Evolutionary conservation across 306 rosid species (phyloP).

Genomic region (Trifolium fragiferum): DNA sequence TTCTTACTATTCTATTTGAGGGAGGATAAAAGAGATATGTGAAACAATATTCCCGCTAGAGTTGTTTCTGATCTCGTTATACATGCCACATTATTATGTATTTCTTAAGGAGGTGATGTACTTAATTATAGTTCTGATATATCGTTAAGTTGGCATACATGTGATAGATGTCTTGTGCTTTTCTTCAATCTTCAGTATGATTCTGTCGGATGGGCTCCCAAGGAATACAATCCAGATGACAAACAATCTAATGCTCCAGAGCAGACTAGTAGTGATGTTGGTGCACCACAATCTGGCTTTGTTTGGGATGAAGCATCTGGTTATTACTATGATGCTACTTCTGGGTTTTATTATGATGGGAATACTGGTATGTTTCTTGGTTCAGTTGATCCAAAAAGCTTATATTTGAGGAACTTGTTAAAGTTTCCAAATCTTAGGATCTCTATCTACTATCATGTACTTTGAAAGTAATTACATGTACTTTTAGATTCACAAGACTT

Average conservation of each 20-base stretch:
- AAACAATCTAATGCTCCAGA: slow-evolving; percentile 67
- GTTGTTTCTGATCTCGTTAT: slow-evolving; percentile 34
- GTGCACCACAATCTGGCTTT: slow-evolving; percentile 93
- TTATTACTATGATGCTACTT: slow-evolving; percentile 95
- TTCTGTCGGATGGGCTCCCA: slow-evolving; percentile 98
- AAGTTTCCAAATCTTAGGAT: slow-evolving; percentile 8
- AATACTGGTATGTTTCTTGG: slow-evolving; percentile 70
- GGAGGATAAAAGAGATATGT: not conserved
- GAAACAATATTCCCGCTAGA: not conserved
- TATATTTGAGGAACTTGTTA: not conserved
- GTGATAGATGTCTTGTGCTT: slow-evolving; percentile 6
- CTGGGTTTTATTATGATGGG: slow-evolving; percentile 98
- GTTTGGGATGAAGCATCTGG: slow-evolving; percentile 99
- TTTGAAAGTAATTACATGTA: not conserved
- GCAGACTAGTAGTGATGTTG: slow-evolving; percentile 57
- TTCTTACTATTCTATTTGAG: slow-evolving; percentile 1
- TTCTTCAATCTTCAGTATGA: slow-evolving; percentile 66
- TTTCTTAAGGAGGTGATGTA: not conserved
- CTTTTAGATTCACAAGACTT: not conserved
- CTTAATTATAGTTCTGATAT: slow-evolving; percentile 11
- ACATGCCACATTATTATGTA: slow-evolving; percentile 3
- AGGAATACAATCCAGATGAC: slow-evolving; percentile 90
- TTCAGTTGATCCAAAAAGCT: slow-evolving; percentile 28
- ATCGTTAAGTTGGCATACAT: slow-evolving; percentile 20
- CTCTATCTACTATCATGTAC: not conserved